Conservation (phyloP, 1,284 basidiomycete species). For the Apiotrichum montevideense region DNA sequence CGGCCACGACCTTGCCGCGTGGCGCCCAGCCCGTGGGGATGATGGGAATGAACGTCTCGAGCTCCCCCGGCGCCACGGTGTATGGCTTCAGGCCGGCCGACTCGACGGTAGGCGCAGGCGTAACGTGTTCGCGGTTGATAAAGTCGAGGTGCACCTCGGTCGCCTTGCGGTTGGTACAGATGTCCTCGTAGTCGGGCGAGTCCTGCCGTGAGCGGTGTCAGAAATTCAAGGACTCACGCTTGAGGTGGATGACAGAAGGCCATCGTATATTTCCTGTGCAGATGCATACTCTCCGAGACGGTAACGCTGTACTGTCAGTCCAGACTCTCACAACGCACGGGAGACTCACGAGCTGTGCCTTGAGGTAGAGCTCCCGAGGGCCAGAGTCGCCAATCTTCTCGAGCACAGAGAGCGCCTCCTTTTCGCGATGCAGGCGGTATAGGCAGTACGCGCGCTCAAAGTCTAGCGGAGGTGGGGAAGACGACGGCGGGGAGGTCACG, state of each 20-base stretch:
- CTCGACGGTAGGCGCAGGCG: slow-evolving; percentile 18
- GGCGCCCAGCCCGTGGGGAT: slow-evolving; percentile 37
- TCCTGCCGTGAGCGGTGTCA: slow-evolving; percentile 50
- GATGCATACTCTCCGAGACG: slow-evolving; percentile 65
- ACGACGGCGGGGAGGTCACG: slow-evolving; percentile 38
- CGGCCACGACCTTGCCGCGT: slow-evolving; percentile 6
- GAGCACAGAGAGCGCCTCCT: slow-evolving; percentile 58
- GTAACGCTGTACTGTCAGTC: slow-evolving; percentile 55
- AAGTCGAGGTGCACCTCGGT: slow-evolving; percentile 74
- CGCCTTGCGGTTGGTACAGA: slow-evolving; percentile 72
- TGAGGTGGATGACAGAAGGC: slow-evolving; percentile 66
- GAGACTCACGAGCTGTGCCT: slow-evolving; percentile 69
- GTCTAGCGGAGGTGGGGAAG: slow-evolving; percentile 34
- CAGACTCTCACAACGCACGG: background rate
- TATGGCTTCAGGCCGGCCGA: slow-evolving; percentile 9
- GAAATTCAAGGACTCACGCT: slow-evolving; percentile 49
- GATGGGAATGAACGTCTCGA: slow-evolving; percentile 36
- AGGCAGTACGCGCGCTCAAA: slow-evolving; percentile 75
- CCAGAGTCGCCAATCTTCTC: slow-evolving; percentile 52
- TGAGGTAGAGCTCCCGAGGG: slow-evolving; percentile 64
- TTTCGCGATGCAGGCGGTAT: slow-evolving; percentile 68
- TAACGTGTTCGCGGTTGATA: slow-evolving; percentile 51
- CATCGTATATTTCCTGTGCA: slow-evolving; percentile 68
- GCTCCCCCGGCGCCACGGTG: slow-evolving; percentile 26
- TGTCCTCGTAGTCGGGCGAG: slow-evolving; percentile 78